Evolutionary conservation across 2,329 filamentous ascomycete genomes (phyloP).

Genomic region (Trichoderma harzianum): DNA sequence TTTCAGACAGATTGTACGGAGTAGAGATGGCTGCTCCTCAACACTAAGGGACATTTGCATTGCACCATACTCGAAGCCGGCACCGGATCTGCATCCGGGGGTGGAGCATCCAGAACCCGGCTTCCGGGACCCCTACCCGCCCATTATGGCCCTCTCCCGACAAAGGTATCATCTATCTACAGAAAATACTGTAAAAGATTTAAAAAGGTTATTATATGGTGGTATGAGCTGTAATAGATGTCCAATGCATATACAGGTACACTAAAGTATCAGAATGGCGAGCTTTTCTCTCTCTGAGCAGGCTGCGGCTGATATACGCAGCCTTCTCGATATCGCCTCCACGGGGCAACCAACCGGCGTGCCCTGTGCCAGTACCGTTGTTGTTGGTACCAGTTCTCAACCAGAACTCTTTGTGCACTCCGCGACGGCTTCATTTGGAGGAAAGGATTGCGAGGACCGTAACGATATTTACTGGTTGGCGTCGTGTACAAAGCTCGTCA

Average conservation of each 20-base stretch:
- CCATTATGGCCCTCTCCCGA: neutral
- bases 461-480: neutral
- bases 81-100: neutral
- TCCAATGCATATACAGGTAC: neutral
- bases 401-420: neutral
- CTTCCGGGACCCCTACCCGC: neutral
- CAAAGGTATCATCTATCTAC: neutral
- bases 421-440: neutral
- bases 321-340: neutral
- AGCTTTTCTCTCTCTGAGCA: neutral
- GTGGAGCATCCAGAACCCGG: neutral
- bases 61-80: neutral
- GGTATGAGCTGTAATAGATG: neutral
- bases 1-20: neutral
- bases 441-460: neutral
- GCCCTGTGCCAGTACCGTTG: neutral
- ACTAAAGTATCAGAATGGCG: neutral
- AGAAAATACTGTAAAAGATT: neutral
- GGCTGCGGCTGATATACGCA: neutral
- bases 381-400: neutral
- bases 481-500: neutral
- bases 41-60: neutral
- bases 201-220: neutral
- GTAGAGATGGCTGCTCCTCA: neutral
- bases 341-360: neutral